Conservation (phyloP, 2,329 filamentous ascomycete species). For the Stagonosporopsis cucurbitacearum region DNA sequence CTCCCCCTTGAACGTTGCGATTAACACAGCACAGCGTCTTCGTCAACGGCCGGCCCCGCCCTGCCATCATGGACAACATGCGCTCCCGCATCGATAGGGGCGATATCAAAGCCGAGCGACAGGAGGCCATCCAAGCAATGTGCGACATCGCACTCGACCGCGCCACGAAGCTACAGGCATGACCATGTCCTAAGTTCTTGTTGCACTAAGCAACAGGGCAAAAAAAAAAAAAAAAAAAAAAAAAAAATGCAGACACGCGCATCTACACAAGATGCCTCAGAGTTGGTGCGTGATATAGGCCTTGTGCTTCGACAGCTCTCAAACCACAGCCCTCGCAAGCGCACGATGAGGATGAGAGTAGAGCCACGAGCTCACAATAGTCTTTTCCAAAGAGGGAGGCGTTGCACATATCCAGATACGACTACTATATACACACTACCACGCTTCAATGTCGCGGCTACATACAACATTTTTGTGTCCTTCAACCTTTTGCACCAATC, state of each 20-base stretch:
- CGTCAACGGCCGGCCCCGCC: conserved; percentile 79
- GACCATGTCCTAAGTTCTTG: conserved; percentile 3
- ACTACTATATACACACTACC: no score
- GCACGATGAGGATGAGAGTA: not conserved
- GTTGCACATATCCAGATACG: no score
- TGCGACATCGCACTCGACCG: conserved; percentile 87
- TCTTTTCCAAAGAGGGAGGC: not conserved
- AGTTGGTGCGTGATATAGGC: no score
- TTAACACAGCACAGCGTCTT: conserved; percentile 66
- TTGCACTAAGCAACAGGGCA: no score
- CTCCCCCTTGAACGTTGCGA: no score
- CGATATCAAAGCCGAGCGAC: conserved; percentile 71
- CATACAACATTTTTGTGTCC: no score
- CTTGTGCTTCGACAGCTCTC: no score
- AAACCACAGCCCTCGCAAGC: no score
- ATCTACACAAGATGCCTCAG: no score
- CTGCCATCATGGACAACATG: conserved; percentile 84
- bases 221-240: no score
- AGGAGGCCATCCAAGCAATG: conserved; percentile 85
- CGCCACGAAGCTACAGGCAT: conserved; percentile 62
- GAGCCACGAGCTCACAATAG: not conserved
- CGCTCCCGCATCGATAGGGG: conserved; percentile 71
- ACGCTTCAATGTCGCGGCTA: no score
- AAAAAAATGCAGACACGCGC: no score
- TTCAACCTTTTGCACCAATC: not conserved